These are phyloP conservation scores for Leccinum disarticulatum DNA, from an alignment of 768 basidiomycete species.

Conservation along the genomic window DNA sequence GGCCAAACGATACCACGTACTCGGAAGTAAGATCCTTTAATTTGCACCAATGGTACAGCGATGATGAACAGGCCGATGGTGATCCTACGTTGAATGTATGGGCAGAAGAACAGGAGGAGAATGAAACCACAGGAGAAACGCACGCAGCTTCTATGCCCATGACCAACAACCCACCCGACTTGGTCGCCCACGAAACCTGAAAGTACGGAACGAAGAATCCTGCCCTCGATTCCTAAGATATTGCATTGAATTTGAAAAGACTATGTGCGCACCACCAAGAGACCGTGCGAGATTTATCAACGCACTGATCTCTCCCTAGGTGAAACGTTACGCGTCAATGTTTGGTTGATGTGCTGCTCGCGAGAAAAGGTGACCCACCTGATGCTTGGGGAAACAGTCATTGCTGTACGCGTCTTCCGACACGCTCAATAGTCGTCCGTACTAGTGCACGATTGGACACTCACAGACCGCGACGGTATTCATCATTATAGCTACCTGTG, in stretches of 20 bases:
- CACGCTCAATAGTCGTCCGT: background rate
- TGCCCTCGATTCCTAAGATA: background rate
- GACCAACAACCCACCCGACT: slow-evolving; percentile 34
- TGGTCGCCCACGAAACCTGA: slow-evolving; percentile 40
- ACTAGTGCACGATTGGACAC: slow-evolving; percentile 5
- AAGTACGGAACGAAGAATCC: slow-evolving; percentile 42
- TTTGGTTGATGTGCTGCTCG: background rate
- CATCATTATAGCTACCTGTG: slow-evolving; percentile 36
- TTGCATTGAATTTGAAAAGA: background rate
- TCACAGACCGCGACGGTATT: slow-evolving; percentile 42
- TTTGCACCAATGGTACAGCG: slow-evolving; percentile 37
- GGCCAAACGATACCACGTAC: slow-evolving; percentile 23
- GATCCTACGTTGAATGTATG: slow-evolving; percentile 23
- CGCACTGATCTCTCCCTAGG: slow-evolving; percentile 42
- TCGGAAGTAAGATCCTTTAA: slow-evolving; percentile 34
- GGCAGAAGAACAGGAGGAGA: background rate
- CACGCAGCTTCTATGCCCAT: slow-evolving; percentile 41
- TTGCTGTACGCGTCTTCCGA: slow-evolving; percentile 37
- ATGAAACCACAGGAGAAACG: slow-evolving; percentile 6
- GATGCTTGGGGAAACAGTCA: slow-evolving; percentile 37
- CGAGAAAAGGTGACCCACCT: slow-evolving; percentile 16
- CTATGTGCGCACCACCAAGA: slow-evolving; percentile 25
- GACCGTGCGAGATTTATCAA: slow-evolving; percentile 42
- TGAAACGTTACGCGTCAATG: background rate
- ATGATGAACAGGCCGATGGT: slow-evolving; percentile 35